Conservation (phyloP, 2,329 filamentous ascomycete genomes). For the Arachnomyces sp. region DNA sequence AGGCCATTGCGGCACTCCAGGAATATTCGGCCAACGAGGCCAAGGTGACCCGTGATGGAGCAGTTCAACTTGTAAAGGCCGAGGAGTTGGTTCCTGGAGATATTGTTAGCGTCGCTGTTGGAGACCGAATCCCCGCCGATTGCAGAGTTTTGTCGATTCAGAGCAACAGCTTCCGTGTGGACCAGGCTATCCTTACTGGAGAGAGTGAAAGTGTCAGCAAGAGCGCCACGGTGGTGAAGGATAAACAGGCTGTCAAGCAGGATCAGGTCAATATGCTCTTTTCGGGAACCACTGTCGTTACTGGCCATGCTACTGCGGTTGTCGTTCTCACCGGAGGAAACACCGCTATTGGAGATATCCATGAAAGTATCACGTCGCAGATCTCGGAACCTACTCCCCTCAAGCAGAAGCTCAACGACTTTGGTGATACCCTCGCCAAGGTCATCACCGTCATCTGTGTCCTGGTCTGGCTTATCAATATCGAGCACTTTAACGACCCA, state of each 20-base stretch:
- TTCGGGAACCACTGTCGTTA: slow-evolving; percentile 94
- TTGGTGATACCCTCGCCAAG: slow-evolving; percentile 91
- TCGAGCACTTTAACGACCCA: slow-evolving; percentile 91
- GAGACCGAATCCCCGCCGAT: slow-evolving; percentile 89
- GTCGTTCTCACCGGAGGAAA: slow-evolving; percentile 82
- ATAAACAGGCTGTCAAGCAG: slow-evolving; percentile 84
- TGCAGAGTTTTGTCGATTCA: slow-evolving; percentile 83
- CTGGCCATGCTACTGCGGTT: slow-evolving; percentile 80
- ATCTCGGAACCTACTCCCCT: slow-evolving; percentile 95
- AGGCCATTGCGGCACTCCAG: slow-evolving; percentile 93
- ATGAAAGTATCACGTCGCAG: slow-evolving; percentile 95
- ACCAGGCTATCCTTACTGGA: slow-evolving; percentile 93
- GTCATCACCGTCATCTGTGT: slow-evolving; percentile 97
- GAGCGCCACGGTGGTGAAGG: slow-evolving; percentile 59
- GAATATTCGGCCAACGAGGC: slow-evolving; percentile 99
- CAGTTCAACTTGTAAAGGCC: slow-evolving; percentile 77
- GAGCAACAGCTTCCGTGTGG: slow-evolving; percentile 94
- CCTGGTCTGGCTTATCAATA: slow-evolving; percentile 96
- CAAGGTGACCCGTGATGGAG: slow-evolving; percentile 80
- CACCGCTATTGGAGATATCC: slow-evolving; percentile 96
- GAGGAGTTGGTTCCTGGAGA: slow-evolving; percentile 95
- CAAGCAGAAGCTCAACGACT: slow-evolving; percentile 98
- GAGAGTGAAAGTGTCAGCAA: slow-evolving; percentile 97
- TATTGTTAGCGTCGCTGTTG: slow-evolving; percentile 77
- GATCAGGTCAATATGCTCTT: slow-evolving; percentile 98